Evolutionary conservation across 2,329 filamentous ascomycete species (phyloP), one percentile per base, ranked within the genome.

Genomic region (Ascochyta fabae): DNA sequence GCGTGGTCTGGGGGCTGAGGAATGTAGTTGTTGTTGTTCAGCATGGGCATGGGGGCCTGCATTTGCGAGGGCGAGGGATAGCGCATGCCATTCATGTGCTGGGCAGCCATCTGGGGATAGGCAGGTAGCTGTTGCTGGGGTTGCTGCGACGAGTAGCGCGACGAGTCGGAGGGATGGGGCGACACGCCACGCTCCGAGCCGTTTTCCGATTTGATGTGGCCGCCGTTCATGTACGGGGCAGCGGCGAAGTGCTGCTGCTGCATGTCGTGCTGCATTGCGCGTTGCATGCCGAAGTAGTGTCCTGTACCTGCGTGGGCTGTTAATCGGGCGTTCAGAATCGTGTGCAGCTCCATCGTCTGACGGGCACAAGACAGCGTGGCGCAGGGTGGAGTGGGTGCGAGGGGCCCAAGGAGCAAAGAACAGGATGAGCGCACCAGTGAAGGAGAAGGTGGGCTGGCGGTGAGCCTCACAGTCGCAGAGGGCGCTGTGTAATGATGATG

Each of bases 101-200:
- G 79, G 62, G 78, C 78, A 36, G 80, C 70, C 70, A 86, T 81
- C 47, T 78, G 74, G 33, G 72, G 70, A 49, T 79, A 81, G 51
- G 80, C 76, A 56, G 80, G 78, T 43, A 84, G 71, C 42, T 78
- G 79, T 57, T 81, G 81, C 53, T 81, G 81, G n/a, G 82, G 78
- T 46, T 83, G 79, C 66, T 84, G 81, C 58, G 83, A 83, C 47
- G 84, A 85, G 64, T 84, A 84, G 57, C 83, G 77, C 58, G 84
- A 84, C 41, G 83, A 80, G 60, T 84, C 83, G 53, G 81, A 84
- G 26, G 79, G 75, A 66, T 86, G 80, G 42, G 81, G 84, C 53
- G 83, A 81, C 60, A 81, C 78, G 62, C 81, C 83, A 59, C 84
- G 83, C 65, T 87, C 84, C 56, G 84, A 83, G 68, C 83, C 83